These are phyloP conservation scores for Dissoconium aciculare DNA, from an alignment of 2,329 filamentous ascomycete species.

Conservation along the genomic window DNA sequence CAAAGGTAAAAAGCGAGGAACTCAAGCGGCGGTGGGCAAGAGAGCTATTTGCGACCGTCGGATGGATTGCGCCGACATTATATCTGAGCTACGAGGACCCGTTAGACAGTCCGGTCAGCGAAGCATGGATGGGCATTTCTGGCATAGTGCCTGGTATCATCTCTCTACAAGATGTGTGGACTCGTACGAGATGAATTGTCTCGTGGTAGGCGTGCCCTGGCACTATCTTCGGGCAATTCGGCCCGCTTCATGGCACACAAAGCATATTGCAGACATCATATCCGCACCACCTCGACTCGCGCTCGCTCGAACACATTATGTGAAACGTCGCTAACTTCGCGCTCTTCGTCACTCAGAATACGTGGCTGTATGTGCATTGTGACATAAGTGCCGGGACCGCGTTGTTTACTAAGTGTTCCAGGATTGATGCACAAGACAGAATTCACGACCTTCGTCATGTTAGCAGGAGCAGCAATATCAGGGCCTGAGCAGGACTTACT, in stretches of 20 bases:
- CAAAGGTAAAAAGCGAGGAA: conserved; percentile 16
- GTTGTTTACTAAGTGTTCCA: conserved; percentile 69
- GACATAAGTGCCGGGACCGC: conserved; percentile 72
- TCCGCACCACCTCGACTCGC: conserved; percentile 73
- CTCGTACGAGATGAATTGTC: conserved; percentile 21
- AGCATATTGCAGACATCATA: conserved; percentile 37
- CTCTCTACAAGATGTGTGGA: conserved; percentile 33
- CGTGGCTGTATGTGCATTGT: conserved; percentile 61
- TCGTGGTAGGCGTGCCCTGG: too few species aligned
- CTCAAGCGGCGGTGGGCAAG: conserved; percentile 42
- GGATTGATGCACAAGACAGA: conserved; percentile 85
- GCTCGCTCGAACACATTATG: conserved; percentile 71
- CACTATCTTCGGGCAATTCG: too few species aligned
- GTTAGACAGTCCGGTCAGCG: conserved; percentile 41
- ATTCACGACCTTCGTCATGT: conserved; percentile 64
- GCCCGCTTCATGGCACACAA: too few species aligned
- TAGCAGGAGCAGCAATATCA: too few species aligned
- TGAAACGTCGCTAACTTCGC: conserved; percentile 40
- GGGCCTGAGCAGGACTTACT: too few species aligned
- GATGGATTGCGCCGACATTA: conserved; percentile 68
- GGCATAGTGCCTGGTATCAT: conserved; percentile 38
- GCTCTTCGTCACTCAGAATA: conserved; percentile 42
- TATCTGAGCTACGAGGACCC: conserved; percentile 65
- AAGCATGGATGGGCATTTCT: conserved; percentile 43
- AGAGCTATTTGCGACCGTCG: conserved; percentile 52